Conservation (phyloP, 1,284 basidiomycete species). For the Papiliotrema laurentii region DNA sequence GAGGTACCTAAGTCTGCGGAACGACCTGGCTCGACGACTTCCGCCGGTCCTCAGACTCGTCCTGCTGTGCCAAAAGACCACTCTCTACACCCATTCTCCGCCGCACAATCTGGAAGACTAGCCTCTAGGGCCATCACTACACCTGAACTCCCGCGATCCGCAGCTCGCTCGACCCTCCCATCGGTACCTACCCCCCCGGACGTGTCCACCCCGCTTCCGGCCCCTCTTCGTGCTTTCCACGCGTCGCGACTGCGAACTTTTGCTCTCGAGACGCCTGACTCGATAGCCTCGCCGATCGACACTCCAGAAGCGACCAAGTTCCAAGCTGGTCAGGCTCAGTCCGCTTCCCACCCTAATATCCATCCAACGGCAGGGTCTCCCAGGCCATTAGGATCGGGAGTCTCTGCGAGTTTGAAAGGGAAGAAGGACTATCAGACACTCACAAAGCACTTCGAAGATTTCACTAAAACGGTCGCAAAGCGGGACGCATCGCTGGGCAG, state of each 20-base stretch:
- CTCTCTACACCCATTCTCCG: too few species aligned
- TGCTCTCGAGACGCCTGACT: conserved; percentile 5
- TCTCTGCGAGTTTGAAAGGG: conserved; percentile 10
- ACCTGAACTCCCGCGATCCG: neutral
- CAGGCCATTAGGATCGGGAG: conserved; percentile 21
- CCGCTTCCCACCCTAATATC: neutral
- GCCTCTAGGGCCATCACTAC: too few species aligned
- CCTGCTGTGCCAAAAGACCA: too few species aligned
- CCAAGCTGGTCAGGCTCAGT: neutral
- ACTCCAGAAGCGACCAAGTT: conserved; percentile 15
- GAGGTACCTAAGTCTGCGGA: too few species aligned
- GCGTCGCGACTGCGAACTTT: neutral
- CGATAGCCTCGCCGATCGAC: conserved; percentile 28
- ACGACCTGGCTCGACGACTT: too few species aligned
- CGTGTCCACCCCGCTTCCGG: conserved; percentile 3
- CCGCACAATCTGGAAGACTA: too few species aligned
- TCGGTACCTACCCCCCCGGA: conserved; percentile 13
- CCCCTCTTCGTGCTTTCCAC: neutral
- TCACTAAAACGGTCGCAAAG: conserved; percentile 15
- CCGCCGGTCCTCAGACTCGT: too few species aligned
- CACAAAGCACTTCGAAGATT: conserved; percentile 26
- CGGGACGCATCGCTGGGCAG: conserved; percentile 3
- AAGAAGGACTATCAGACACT: conserved; percentile 29
- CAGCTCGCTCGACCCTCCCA: conserved; percentile 9
- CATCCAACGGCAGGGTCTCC: conserved; percentile 17